A percentile compares a stretch with the other conserved stretches of the same genome.
Evolutionary conservation across 331 rosid species (phyloP).

Genomic region (Malus hybrid): DNA sequence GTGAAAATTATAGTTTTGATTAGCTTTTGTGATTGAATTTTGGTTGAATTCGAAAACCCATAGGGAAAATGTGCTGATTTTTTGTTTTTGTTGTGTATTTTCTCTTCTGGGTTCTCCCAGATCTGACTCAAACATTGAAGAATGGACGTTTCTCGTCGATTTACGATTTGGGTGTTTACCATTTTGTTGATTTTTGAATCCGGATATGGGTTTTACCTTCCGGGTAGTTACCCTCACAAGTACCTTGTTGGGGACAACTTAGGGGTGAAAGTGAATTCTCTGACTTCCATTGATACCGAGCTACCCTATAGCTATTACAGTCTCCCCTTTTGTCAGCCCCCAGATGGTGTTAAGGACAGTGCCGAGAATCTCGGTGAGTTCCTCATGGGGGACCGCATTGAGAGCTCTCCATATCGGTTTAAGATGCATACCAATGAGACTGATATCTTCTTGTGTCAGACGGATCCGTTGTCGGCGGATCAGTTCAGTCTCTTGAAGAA

Average conservation of each 20-base stretch:
- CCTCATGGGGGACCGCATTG: constrained; percentile 95
- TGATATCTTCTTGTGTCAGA: constrained; percentile 53
- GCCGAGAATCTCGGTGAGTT: constrained; percentile 99
- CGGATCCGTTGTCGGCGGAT: constrained; percentile 46
- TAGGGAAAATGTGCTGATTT: neutral
- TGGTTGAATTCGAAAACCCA: constrained; percentile 6
- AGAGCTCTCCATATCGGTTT: constrained; percentile 79
- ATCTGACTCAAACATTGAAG: constrained; percentile 43
- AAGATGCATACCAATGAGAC: constrained; percentile 64
- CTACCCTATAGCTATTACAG: constrained; percentile 88
- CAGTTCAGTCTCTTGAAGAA: constrained; percentile 64
- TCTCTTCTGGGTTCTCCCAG: constrained; percentile 33
- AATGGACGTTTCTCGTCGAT: constrained; percentile 47
- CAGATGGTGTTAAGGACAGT: constrained; percentile 75
- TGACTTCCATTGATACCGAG: constrained; percentile 89
- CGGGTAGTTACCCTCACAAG: constrained; percentile 86
- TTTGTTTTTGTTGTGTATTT: constrained; percentile 9
- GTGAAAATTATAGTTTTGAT: neutral
- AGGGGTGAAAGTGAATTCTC: constrained; percentile 78
- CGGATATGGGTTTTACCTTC: constrained; percentile 69
- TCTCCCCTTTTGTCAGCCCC: constrained; percentile 74
- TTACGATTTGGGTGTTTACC: constrained; percentile 40
- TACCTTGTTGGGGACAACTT: constrained; percentile 47
- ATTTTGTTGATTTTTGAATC: constrained; percentile 45
- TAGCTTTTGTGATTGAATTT: neutral